Conservation (phyloP, 345 rosid species). For the Eucalyptus cloeziana region DNA sequence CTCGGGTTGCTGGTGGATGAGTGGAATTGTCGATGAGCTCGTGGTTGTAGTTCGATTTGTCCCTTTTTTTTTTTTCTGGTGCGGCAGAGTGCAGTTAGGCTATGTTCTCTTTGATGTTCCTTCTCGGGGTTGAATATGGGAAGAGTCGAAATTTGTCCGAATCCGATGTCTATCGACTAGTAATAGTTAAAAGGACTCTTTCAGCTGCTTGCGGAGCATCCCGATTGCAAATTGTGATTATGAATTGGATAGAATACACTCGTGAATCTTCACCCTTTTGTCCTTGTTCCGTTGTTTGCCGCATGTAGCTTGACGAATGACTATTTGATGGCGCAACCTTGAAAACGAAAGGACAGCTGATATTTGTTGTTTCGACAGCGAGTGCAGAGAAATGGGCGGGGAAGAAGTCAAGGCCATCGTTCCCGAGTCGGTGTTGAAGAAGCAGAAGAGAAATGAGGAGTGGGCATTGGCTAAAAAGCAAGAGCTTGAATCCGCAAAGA, state of each 20-base stretch:
- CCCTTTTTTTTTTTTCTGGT: neutral
- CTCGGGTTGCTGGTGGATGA: neutral
- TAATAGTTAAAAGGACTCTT: neutral
- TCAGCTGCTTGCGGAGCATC: neutral
- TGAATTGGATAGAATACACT: neutral
- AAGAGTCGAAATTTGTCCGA: neutral
- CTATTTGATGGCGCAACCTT: neutral
- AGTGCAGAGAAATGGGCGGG: constrained; percentile 24
- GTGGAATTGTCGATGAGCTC: neutral
- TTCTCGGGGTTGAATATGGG: neutral
- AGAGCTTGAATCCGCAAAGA: constrained; percentile 21
- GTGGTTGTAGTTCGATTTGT: neutral
- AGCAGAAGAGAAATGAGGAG: constrained; percentile 52
- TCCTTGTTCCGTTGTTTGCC: neutral
- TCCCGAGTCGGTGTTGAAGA: constrained; percentile 66
- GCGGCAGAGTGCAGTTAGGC: neutral
- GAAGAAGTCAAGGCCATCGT: constrained; percentile 28
- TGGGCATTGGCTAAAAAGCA: constrained; percentile 47
- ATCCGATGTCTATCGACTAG: neutral
- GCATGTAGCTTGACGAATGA: neutral
- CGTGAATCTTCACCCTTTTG: neutral
- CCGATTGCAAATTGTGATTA: neutral
- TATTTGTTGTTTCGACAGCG: neutral
- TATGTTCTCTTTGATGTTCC: neutral
- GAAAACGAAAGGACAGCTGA: neutral